Conservation (phyloP, 2,329 filamentous ascomycete genomes). For the Pestalotiopsis sp. region DNA sequence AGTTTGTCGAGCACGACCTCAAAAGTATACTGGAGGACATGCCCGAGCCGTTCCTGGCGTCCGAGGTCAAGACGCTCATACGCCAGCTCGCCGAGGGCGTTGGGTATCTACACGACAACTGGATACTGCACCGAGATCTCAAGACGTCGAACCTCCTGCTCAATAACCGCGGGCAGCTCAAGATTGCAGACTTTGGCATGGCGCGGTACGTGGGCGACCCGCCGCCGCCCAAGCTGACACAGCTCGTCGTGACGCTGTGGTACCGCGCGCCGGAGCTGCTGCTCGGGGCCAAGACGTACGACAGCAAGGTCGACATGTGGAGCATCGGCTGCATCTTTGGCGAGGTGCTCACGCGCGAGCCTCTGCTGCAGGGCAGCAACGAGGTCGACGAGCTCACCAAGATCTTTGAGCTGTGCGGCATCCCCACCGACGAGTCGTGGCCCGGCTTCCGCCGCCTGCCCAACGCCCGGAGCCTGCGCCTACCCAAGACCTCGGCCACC, state of each 20-base stretch:
- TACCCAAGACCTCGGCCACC: slow-evolving; percentile 54
- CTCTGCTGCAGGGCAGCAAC: slow-evolving; percentile 84
- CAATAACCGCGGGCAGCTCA: slow-evolving; percentile 92
- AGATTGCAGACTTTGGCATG: slow-evolving; percentile 98
- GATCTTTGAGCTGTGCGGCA: slow-evolving; percentile 88
- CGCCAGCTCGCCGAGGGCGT: slow-evolving; percentile 81
- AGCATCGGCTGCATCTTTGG: slow-evolving; percentile 94
- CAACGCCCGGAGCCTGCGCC: slow-evolving; percentile 78
- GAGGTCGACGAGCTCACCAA: slow-evolving; percentile 88
- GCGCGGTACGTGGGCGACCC: slow-evolving; percentile 86
- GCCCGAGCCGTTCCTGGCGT: slow-evolving; percentile 89
- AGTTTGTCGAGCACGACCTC: slow-evolving; percentile 96
- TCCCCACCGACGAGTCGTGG: slow-evolving; percentile 83
- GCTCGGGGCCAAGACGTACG: slow-evolving; percentile 78
- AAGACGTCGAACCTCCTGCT: slow-evolving; percentile 94
- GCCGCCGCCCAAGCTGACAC: slow-evolving; percentile 73
- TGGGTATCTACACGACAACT: slow-evolving; percentile 83
- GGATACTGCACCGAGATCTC: slow-evolving; percentile 91
- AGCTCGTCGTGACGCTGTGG: slow-evolving; percentile 96
- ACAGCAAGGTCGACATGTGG: slow-evolving; percentile 86
- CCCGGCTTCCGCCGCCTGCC: slow-evolving; percentile 84
- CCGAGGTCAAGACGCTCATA: slow-evolving; percentile 89
- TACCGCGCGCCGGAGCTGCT: slow-evolving; percentile 92
- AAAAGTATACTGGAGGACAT: slow-evolving; percentile 93
- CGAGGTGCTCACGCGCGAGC: slow-evolving; percentile 82